phyloP scores from a whole-genome alignment of 441 rosid genomes.

The Erysimum cheiri region DNA sequence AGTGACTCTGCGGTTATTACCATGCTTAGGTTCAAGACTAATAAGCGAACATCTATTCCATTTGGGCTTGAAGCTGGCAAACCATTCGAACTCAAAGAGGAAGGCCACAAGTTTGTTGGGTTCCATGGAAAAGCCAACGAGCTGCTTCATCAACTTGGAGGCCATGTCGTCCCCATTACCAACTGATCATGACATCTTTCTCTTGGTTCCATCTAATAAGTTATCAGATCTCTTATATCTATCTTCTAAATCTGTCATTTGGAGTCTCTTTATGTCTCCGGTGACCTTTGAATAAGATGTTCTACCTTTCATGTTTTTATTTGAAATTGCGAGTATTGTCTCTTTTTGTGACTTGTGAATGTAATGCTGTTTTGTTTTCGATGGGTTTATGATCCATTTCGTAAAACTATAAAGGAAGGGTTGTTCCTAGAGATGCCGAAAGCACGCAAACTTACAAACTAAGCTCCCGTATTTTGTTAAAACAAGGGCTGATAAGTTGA shows the following conservation, averaged over 20 bases:
- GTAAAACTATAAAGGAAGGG: background rate
- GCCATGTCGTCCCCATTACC: slow-evolving; percentile 16
- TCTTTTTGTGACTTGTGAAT: background rate
- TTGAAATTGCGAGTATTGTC: background rate
- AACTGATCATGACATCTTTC: slow-evolving; percentile 20
- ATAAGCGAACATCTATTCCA: slow-evolving; percentile 22
- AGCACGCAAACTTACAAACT: background rate
- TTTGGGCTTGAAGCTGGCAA: slow-evolving; percentile 26
- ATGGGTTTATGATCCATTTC: background rate
- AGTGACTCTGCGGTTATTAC: slow-evolving; percentile 6
- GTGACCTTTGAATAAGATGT: background rate
- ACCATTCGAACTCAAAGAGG: slow-evolving; percentile 8
- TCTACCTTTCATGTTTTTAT: background rate
- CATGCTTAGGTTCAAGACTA: slow-evolving; percentile 24
- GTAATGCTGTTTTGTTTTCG: background rate
- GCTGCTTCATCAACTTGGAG: slow-evolving; percentile 22
- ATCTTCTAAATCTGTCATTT: background rate
- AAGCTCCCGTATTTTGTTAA: background rate
- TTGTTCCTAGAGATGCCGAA: background rate
- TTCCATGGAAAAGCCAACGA: slow-evolving; percentile 31
- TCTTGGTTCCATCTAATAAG: slow-evolving; percentile 15
- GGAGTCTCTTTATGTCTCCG: background rate
- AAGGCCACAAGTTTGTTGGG: slow-evolving; percentile 35
- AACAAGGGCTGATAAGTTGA: background rate
- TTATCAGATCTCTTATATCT: background rate